These are phyloP conservation scores for Tricholoma flavovirens DNA, from an alignment of 768 basidiomycete species.

Conservation along the genomic window DNA sequence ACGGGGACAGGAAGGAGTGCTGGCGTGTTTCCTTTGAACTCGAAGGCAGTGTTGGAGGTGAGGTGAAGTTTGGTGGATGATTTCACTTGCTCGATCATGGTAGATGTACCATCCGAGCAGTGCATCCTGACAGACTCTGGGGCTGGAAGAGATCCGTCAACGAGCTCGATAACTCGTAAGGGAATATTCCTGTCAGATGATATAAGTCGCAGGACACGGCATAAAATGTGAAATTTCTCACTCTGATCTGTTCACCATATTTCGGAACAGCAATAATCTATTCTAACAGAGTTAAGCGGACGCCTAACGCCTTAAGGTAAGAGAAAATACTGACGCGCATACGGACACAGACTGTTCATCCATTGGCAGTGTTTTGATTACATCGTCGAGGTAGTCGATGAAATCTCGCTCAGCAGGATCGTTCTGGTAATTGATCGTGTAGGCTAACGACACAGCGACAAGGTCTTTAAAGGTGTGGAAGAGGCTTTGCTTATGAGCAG, in stretches of 20 bases:
- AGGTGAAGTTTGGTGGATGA: not conserved
- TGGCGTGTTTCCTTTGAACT: not conserved
- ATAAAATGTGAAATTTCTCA: not conserved
- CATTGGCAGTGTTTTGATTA: constrained; percentile 1
- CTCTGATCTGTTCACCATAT: not conserved
- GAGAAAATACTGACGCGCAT: constrained; percentile 2
- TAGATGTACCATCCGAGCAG: not conserved
- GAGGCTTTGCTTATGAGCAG: not conserved
- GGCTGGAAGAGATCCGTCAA: not conserved
- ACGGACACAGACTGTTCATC: not conserved
- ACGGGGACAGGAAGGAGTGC: not conserved
- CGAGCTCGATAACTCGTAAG: not conserved
- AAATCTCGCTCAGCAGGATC: constrained; percentile 1
- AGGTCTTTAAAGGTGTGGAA: constrained; percentile 1
- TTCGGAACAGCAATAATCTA: not conserved
- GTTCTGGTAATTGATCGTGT: not conserved
- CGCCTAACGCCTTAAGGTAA: not conserved
- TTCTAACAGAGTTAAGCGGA: not conserved
- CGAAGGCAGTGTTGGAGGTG: not conserved
- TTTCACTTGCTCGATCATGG: constrained; percentile 1
- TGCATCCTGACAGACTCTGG: not conserved
- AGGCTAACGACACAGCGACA: not conserved
- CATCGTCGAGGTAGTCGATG: constrained; percentile 5
- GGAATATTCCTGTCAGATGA: not conserved
- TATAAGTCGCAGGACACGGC: not conserved